Evolutionary conservation across 2,329 filamentous ascomycete genomes (phyloP).

Genomic region (Trichophaea hybrida): DNA sequence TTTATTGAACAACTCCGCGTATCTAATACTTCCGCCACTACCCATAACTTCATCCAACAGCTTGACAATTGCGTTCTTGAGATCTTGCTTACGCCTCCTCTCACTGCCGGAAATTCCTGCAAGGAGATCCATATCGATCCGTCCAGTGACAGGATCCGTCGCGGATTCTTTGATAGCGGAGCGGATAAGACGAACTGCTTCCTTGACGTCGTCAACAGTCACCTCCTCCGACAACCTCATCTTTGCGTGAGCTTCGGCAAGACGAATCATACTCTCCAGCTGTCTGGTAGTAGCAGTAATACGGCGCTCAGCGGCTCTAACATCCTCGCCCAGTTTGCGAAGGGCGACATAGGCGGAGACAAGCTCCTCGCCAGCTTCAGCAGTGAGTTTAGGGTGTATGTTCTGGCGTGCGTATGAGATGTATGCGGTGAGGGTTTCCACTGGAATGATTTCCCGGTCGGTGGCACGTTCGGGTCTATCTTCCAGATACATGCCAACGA

Average conservation of each 20-base stretch:
- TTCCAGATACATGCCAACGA: constrained; percentile 93
- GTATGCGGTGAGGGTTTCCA: constrained; percentile 92
- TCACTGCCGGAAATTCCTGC: constrained; percentile 88
- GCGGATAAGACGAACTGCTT: constrained; percentile 86
- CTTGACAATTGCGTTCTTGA: constrained; percentile 63
- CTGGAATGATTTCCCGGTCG: constrained; percentile 64
- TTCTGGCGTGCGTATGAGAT: constrained; percentile 89
- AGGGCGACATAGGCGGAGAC: constrained; percentile 83
- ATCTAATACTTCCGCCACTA: constrained; percentile 43
- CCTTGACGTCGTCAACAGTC: constrained; percentile 65
- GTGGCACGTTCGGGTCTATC: constrained; percentile 77
- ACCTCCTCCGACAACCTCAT: constrained; percentile 76
- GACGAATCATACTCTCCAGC: constrained; percentile 94
- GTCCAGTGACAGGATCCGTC: constrained; percentile 77
- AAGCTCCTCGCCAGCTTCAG: constrained; percentile 67
- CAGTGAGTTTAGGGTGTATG: constrained; percentile 68
- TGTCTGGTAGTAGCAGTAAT: constrained; percentile 97
- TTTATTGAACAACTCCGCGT: constrained; percentile 60
- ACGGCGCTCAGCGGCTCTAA: constrained; percentile 77
- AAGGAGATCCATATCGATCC: constrained; percentile 92
- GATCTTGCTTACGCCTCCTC: constrained; percentile 62
- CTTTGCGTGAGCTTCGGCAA: constrained; percentile 90
- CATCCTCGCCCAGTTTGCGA: constrained; percentile 80
- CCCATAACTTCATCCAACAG: constrained; percentile 70
- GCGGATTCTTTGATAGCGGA: constrained; percentile 90